A percentile compares a stretch with the other conserved stretches of the same genome.
phyloP scores from a whole-genome alignment of 805 yeast genomes.

The Blastobotrys peoriensis region DNA sequence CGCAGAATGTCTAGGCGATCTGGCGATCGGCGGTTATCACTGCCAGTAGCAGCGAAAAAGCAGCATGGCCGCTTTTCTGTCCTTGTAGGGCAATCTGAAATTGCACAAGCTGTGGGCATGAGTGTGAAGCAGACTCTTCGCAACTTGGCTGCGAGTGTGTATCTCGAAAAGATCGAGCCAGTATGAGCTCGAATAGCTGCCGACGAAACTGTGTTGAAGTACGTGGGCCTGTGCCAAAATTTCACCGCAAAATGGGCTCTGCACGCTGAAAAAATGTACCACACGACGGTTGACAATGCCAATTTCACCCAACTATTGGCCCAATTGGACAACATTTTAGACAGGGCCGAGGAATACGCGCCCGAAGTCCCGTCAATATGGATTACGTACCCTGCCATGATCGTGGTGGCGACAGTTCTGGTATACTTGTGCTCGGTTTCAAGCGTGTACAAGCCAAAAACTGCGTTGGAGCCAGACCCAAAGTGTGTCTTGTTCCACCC shows the following conservation, averaged over 20 bases:
- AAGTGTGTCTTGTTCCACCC: constrained; percentile 22
- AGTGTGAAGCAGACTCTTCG: too few species aligned
- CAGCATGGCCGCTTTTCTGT: too few species aligned
- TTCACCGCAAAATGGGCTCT: background rate
- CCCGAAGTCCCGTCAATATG: constrained; percentile 10
- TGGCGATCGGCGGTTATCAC: too few species aligned
- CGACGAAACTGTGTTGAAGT: background rate
- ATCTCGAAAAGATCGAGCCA: background rate
- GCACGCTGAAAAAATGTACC: background rate
- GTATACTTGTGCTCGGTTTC: constrained; percentile 18
- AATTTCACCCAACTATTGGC: background rate
- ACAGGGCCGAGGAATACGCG: background rate
- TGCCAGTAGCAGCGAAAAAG: too few species aligned
- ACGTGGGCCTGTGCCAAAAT: background rate
- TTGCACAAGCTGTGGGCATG: too few species aligned
- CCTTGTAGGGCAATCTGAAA: too few species aligned
- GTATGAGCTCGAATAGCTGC: background rate
- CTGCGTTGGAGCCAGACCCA: constrained; percentile 23
- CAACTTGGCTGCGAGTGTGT: background rate
- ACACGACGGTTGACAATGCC: background rate
- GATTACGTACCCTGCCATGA: constrained; percentile 17
- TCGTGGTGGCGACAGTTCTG: constrained; percentile 14
- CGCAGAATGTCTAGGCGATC: too few species aligned
- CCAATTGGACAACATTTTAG: background rate
- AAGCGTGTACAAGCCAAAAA: constrained; percentile 21